phyloP scores from a whole-genome alignment of 2,329 filamentous ascomycete genomes.

The Cryoendolithus antarcticus region DNA sequence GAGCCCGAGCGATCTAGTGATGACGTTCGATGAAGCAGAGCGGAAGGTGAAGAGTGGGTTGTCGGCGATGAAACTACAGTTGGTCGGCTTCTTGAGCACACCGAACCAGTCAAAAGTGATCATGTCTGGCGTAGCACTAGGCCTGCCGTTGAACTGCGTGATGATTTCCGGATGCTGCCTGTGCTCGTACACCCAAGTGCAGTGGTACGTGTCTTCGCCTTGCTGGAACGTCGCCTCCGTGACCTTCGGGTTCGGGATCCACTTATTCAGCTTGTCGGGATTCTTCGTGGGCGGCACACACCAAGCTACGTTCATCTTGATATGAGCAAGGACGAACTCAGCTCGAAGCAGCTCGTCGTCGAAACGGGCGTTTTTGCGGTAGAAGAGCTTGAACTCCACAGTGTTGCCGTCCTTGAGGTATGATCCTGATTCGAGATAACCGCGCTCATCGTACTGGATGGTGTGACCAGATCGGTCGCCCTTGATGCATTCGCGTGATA shows the following conservation, averaged over 20 bases:
- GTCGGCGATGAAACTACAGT: slow-evolving; percentile 32
- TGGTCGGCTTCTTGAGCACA: slow-evolving; percentile 27
- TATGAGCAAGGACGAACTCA: slow-evolving; percentile 42
- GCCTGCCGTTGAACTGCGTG: slow-evolving; percentile 36
- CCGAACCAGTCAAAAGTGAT: slow-evolving; percentile 36
- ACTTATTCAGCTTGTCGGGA: slow-evolving; percentile 36
- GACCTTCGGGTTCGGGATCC: slow-evolving; percentile 43
- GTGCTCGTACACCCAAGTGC: slow-evolving; percentile 31
- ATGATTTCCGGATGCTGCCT: slow-evolving; percentile 28
- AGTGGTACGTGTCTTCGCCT: slow-evolving; percentile 40
- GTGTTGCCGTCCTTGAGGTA: slow-evolving; percentile 41
- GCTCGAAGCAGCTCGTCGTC: slow-evolving; percentile 44
- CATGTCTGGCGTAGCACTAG: slow-evolving; percentile 42
- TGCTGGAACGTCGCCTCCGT: slow-evolving; percentile 44
- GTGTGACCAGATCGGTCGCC: slow-evolving; percentile 35
- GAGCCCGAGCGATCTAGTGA: slow-evolving; percentile 24
- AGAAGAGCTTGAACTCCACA: slow-evolving; percentile 43
- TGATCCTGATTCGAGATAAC: slow-evolving; percentile 41
- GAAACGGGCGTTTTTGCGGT: slow-evolving; percentile 41
- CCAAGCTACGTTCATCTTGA: slow-evolving; percentile 31
- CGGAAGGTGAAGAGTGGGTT: slow-evolving; percentile 41
- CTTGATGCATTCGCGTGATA: slow-evolving; percentile 32
- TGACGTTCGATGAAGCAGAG: slow-evolving; percentile 21
- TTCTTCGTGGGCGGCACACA: slow-evolving; percentile 10
- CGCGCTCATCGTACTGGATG: slow-evolving; percentile 41